Conservation (phyloP, 2,329 filamentous ascomycete species). For the Fusarium verticillioides region DNA sequence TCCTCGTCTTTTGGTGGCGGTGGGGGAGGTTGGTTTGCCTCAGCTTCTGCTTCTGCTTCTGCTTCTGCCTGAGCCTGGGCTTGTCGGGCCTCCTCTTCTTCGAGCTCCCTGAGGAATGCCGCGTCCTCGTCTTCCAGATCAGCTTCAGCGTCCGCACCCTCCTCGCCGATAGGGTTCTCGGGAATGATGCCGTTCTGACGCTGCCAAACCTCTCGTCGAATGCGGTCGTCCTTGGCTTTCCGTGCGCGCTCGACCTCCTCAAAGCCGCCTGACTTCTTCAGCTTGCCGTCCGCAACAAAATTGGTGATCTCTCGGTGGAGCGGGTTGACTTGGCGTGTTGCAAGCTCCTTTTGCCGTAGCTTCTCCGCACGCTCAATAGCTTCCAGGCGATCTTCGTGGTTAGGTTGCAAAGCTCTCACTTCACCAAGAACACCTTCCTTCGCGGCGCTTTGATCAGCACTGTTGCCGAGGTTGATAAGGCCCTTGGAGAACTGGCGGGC, state of each 20-base stretch:
- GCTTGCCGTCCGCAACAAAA: conserved; percentile 89
- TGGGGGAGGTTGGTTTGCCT: conserved; percentile 15
- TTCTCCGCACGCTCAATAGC: conserved; percentile 98
- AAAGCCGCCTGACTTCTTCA: conserved; percentile 96
- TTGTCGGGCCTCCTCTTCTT: conserved; percentile 2
- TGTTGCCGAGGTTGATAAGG: conserved; percentile 63
- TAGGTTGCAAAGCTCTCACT: conserved; percentile 91
- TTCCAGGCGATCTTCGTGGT: conserved; percentile 92
- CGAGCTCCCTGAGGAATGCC: conserved; percentile 22
- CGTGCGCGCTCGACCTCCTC: conserved; percentile 91
- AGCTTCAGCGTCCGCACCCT: conserved; percentile 40
- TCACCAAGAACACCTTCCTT: conserved; percentile 94
- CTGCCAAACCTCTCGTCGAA: conserved; percentile 82
- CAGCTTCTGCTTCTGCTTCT: neutral
- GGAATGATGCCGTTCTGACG: conserved; percentile 68
- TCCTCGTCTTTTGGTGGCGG: conserved; percentile 36
- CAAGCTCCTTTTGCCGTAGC: conserved; percentile 87
- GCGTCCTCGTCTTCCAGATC: conserved; percentile 25
- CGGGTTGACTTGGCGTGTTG: conserved; percentile 76
- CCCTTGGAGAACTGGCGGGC: conserved; percentile 68
- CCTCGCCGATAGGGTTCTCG: conserved; percentile 57
- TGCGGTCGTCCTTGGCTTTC: conserved; percentile 86
- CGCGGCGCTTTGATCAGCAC: conserved; percentile 77
- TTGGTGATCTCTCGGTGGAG: conserved; percentile 85
- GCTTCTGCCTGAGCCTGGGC: conserved; percentile 9